Conservation (phyloP, 2,329 filamentous ascomycete species). For the Ascochyta fabae region DNA sequence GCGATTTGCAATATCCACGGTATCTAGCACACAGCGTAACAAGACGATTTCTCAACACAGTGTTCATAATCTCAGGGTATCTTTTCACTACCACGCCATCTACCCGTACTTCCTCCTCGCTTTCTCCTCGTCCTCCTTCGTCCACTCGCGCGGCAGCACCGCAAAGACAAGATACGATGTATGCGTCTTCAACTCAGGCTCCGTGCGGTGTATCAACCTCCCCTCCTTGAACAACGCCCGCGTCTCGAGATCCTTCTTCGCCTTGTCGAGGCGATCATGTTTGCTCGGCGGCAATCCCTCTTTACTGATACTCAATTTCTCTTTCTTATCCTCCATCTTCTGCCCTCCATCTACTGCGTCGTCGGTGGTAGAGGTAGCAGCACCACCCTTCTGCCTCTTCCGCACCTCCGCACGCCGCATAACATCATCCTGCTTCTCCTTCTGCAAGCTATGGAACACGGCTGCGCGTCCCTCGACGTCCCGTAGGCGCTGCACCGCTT, state of each 20-base stretch:
- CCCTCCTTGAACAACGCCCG: constrained; percentile 71
- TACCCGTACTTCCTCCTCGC: constrained; percentile 53
- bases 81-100: not conserved
- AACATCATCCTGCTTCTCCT: constrained; percentile 53
- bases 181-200: constrained; percentile 91
- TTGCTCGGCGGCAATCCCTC: constrained; percentile 38
- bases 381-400: constrained; percentile 27
- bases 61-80: not conserved
- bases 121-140: constrained; percentile 76
- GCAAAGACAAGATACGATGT: constrained; percentile 98
- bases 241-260: constrained; percentile 40
- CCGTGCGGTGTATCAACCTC: constrained; percentile 77
- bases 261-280: constrained; percentile 38
- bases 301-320: constrained; percentile 29
- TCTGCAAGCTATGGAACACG: constrained; percentile 63
- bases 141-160: constrained; percentile 85
- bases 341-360: constrained; percentile 16
- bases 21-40: not conserved
- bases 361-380: too few species aligned
- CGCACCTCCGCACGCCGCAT: constrained; percentile 48
- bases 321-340: constrained; percentile 23
- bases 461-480: constrained; percentile 74
- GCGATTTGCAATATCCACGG: not conserved
- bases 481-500: constrained; percentile 76
- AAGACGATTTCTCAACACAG: not conserved